phyloP scores from a whole-genome alignment of 495 filamentous ascomycete genomes.

The Annulohypoxylon maeteangense region DNA sequence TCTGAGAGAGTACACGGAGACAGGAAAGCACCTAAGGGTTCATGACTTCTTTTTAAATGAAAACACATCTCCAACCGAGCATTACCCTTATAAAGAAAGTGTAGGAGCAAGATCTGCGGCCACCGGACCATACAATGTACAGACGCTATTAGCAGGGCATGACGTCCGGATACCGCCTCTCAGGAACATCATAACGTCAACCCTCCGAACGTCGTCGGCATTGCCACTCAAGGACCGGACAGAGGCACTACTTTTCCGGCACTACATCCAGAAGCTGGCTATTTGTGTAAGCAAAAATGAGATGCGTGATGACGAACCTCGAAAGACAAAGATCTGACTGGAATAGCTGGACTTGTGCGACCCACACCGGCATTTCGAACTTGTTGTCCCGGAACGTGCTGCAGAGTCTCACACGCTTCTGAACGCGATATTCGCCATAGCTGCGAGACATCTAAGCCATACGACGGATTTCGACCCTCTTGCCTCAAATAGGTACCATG shows the following conservation, averaged over 20 bases:
- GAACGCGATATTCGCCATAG: slow-evolving; percentile 68
- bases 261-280: slow-evolving; percentile 61
- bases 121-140: neutral
- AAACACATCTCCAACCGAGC: neutral
- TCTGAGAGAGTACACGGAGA: neutral
- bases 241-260: slow-evolving; percentile 58
- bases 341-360: slow-evolving; percentile 68
- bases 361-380: slow-evolving; percentile 63
- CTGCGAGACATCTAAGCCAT: slow-evolving; percentile 64
- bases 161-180: slow-evolving; percentile 14
- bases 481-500: slow-evolving; percentile 60
- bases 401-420: slow-evolving; percentile 62
- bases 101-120: slow-evolving; percentile 4
- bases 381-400: slow-evolving; percentile 63
- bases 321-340: slow-evolving; percentile 22
- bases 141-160: neutral
- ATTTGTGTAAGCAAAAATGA: slow-evolving; percentile 57
- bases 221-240: slow-evolving; percentile 53
- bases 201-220: slow-evolving; percentile 14
- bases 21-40: neutral
- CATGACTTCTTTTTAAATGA: slow-evolving; percentile 2
- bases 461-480: slow-evolving; percentile 58
- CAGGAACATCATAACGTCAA: neutral
- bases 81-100: neutral
- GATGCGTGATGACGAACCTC: neutral